Evolutionary conservation across 768 basidiomycete species (phyloP).

Genomic region (Rhodocollybia butyracea): DNA sequence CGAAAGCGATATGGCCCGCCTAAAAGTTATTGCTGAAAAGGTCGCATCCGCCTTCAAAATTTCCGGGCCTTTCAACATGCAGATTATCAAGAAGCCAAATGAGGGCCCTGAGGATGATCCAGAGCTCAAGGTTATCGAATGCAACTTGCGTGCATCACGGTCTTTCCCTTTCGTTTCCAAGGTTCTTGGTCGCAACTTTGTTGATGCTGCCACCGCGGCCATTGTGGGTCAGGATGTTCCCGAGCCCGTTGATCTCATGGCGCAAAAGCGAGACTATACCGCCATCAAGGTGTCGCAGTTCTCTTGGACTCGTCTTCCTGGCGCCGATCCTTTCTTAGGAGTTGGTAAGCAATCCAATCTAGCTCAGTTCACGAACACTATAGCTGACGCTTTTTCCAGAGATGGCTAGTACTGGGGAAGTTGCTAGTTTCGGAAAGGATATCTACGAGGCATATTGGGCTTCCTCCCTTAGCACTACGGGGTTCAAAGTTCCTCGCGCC

Average conservation of each 20-base stretch:
- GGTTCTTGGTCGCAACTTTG: constrained; percentile 96
- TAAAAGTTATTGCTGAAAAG: constrained; percentile 93
- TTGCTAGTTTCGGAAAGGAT: constrained; percentile 92
- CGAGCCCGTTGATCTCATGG: constrained; percentile 89
- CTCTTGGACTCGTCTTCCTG: constrained; percentile 94
- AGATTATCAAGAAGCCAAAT: constrained; percentile 84
- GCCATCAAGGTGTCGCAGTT: constrained; percentile 98
- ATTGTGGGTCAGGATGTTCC: constrained; percentile 87
- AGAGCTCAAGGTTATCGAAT: constrained; percentile 96
- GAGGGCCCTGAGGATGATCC: constrained; percentile 48
- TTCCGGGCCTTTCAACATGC: constrained; percentile 99
- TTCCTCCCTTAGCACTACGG: constrained; percentile 90
- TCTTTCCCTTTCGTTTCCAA: constrained; percentile 99
- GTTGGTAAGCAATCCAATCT: constrained; percentile 60
- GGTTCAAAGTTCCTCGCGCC: constrained; percentile 86
- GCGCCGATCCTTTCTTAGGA: constrained; percentile 95
- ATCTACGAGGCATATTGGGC: constrained; percentile 97
- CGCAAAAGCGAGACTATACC: constrained; percentile 82
- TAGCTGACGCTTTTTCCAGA: constrained; percentile 43
- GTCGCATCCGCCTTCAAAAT: constrained; percentile 95
- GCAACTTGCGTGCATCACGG: constrained; percentile 95
- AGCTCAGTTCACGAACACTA: neutral
- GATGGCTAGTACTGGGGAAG: constrained; percentile 98
- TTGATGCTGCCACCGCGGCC: constrained; percentile 87
- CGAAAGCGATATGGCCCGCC: constrained; percentile 72